phyloP scores from a whole-genome alignment of 2,329 filamentous ascomycete genomes.

The Penicillium sp. region DNA sequence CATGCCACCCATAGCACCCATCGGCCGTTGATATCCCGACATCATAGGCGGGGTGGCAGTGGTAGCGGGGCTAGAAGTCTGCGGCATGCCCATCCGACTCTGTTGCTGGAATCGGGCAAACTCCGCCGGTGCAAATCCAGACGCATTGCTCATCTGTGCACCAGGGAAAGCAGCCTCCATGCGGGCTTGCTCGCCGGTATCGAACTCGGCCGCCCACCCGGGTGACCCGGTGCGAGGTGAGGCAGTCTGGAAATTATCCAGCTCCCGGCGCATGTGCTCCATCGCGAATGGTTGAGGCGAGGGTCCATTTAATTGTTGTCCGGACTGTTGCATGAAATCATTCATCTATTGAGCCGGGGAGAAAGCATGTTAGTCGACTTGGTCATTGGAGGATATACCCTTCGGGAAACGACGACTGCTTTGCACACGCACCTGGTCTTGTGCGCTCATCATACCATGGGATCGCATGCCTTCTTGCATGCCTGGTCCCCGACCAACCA shows the following conservation, averaged over 20 bases:
- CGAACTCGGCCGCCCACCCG: constrained; percentile 65
- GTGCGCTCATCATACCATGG: constrained; percentile 64
- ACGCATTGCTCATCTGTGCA: constrained; percentile 44
- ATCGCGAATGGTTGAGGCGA: constrained; percentile 61
- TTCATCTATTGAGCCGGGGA: constrained; percentile 65
- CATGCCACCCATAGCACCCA: constrained; percentile 44
- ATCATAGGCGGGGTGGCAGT: constrained; percentile 60
- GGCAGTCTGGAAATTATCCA: constrained; percentile 54
- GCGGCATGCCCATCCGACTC: constrained; percentile 58
- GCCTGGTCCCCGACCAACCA: constrained; percentile 72
- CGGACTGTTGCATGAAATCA: constrained; percentile 81
- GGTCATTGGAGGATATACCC: background rate
- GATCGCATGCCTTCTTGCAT: constrained; percentile 76
- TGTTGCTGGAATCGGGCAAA: constrained; percentile 84
- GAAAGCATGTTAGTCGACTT: background rate
- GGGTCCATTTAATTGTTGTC: constrained; percentile 55
- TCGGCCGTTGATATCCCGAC: constrained; percentile 49
- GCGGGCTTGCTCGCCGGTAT: constrained; percentile 61
- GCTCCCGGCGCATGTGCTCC: constrained; percentile 65
- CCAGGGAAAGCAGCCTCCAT: constrained; percentile 72
- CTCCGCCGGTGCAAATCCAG: constrained; percentile 75
- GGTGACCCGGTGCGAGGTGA: constrained; percentile 55
- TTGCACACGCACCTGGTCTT: constrained; percentile 64
- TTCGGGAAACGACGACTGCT: background rate
- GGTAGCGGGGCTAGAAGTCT: constrained; percentile 59